phyloP scores from a whole-genome alignment of 148 eudicot species.

The Polygonum maritimum region DNA sequence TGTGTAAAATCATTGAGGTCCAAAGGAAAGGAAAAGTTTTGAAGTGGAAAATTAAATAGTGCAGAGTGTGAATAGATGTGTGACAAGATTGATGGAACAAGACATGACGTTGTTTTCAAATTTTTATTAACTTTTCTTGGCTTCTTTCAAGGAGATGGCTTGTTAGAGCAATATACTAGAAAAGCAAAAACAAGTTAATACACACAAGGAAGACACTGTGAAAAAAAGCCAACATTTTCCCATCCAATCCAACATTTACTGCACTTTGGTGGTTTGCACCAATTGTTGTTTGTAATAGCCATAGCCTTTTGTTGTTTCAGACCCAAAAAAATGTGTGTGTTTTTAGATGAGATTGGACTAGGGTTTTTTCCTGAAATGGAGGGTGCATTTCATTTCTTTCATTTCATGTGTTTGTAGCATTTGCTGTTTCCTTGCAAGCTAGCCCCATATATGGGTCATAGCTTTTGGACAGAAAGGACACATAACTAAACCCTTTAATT shows the following conservation, averaged over 20 bases:
- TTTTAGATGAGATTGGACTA: not conserved
- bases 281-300: not conserved
- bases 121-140: not conserved
- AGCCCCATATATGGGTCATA: too few relatives aligned
- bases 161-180: slow-evolving; percentile 7
- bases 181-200: not conserved
- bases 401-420: not conserved
- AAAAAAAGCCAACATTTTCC: not conserved
- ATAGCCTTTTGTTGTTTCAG: not conserved
- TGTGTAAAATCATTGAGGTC: not conserved
- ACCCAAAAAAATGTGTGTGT: not conserved
- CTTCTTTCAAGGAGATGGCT: slow-evolving; percentile 4
- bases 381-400: slow-evolving; percentile 1
- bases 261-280: not conserved
- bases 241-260: slow-evolving; percentile 3
- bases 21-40: not conserved
- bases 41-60: not conserved
- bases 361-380: not conserved
- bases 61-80: not conserved
- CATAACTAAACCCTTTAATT: too few relatives aligned
- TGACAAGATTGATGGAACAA: slow-evolving; percentile 6
- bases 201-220: not conserved
- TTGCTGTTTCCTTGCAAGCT: too few relatives aligned
- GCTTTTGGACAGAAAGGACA: too few relatives aligned
- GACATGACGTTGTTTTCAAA: not conserved